Conservation (phyloP, 2,329 filamentous ascomycete species). For the Penicillium palitans region DNA sequence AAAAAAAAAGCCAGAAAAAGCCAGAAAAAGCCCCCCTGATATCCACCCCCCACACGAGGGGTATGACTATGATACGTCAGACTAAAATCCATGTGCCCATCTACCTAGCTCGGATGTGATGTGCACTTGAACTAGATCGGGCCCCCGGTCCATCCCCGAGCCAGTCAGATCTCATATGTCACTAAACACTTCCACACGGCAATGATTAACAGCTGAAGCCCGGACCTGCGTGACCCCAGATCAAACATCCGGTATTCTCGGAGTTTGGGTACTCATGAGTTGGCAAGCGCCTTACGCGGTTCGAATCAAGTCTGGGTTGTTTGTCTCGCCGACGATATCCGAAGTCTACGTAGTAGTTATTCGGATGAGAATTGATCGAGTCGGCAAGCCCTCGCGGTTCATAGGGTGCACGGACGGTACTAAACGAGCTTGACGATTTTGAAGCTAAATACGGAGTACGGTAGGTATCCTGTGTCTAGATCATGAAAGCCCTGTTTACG, state of each 20-base stretch:
- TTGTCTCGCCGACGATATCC: conserved; percentile 19
- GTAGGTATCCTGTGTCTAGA: conserved; percentile 21
- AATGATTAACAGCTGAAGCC: not conserved
- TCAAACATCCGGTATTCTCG: conserved; percentile 8
- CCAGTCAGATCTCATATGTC: conserved; percentile 21
- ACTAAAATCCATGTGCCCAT: conserved; percentile 11
- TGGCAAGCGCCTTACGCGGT: conserved; percentile 12
- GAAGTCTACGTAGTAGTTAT: conserved; percentile 2
- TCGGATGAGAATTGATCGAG: conserved; percentile 17
- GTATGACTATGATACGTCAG: conserved; percentile 25
- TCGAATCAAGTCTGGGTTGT: conserved; percentile 10
- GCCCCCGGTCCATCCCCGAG: conserved; percentile 1
- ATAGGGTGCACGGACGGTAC: conserved; percentile 22
- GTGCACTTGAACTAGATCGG: conserved; percentile 18
- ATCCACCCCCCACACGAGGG: not conserved
- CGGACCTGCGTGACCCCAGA: conserved; percentile 10
- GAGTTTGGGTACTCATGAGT: not conserved
- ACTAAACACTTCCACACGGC: not conserved
- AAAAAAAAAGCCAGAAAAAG: not conserved
- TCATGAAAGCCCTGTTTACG: conserved; percentile 10
- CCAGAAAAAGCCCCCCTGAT: conserved; percentile 3
- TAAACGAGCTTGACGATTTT: conserved; percentile 20
- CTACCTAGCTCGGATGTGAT: conserved; percentile 16
- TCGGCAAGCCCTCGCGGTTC: conserved; percentile 15
- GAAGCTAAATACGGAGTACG: conserved; percentile 13